Evolutionary conservation across 1,139 yeast species (phyloP).

Genomic region (Tardiomyces depauwii): DNA sequence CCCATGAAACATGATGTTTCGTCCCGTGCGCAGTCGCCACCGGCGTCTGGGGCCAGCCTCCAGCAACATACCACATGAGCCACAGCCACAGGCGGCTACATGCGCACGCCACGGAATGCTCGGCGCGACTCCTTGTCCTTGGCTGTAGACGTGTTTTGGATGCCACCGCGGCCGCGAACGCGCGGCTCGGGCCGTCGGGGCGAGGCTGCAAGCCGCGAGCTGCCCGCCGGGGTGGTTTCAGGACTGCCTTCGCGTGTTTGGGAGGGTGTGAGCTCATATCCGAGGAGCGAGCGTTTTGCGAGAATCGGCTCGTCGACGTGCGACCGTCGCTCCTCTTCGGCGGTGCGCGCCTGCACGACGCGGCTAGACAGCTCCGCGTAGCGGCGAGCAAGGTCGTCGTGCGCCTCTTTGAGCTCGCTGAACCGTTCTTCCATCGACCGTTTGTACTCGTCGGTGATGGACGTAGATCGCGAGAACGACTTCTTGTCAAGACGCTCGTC

Average conservation of each 20-base stretch:
- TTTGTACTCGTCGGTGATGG: slow-evolving; percentile 10
- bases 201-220: slow-evolving; percentile 4
- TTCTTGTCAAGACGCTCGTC: slow-evolving; percentile 7
- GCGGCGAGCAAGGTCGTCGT: slow-evolving; percentile 15
- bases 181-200: slow-evolving; percentile 8
- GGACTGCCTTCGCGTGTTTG: slow-evolving; percentile 13
- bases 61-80: no score
- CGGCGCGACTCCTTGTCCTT: not conserved
- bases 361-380: slow-evolving; percentile 7
- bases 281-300: slow-evolving; percentile 11
- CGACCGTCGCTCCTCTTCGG: not conserved
- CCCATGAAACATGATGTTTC: no score
- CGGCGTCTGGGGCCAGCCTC: no score
- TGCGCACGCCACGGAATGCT: not conserved
- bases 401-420: slow-evolving; percentile 11
- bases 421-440: slow-evolving; percentile 12
- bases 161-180: slow-evolving; percentile 26
- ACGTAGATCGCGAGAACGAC: slow-evolving; percentile 7
- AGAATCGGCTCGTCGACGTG: not conserved
- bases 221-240: slow-evolving; percentile 10
- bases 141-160: slow-evolving; percentile 16
- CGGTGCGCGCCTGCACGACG: not conserved
- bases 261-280: slow-evolving; percentile 9
- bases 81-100: no score
- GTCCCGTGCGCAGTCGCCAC: no score